Base-by-base conservation (phyloP, 2,329 filamentous ascomycete species). In the Neofusicoccum sp. region DNA sequence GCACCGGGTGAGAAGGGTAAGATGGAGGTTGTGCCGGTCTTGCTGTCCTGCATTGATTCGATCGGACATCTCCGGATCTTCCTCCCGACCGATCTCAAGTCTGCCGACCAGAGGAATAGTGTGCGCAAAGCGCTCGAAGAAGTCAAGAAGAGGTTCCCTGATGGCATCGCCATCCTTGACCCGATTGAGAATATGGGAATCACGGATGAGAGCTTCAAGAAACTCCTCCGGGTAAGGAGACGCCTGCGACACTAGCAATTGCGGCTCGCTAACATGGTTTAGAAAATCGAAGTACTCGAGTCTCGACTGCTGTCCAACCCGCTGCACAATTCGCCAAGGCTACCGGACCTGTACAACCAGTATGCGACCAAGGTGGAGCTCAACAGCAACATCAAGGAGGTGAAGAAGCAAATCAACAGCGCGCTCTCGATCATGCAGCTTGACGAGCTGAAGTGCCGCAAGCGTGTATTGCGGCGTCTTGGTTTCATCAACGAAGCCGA, bases 181-280 rank as follows among this genome's bases (percentile, higher is more conserved):
- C 95, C 95, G 0, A 88, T 99, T 40, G 93, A 98, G 74, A 93
- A 97, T 71, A 98, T 99, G 95, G 85, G 86, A 30, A 98, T 99
- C 69, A 88, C 83, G 3, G 95, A 98, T 69, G 92, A 96, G 1
- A 87, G 86, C 0, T 98, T 99, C 80, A 97, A 96, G 81, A 91
- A 92, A 73, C 84, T 97, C 3, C 84, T 98, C 11, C 78, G 86
- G 68, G 82, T 84, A 77, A 68, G 80, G 5, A 12, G 4, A 69
- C 26, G 4, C 20, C 6, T 12, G 1, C 4, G 24, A 6, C 12
- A 1, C 2, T 48, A 2, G 14, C 6, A 26, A 14, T 20, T 20
- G 20, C 20, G 1, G 8, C 31, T 26, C 9, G 5, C 12, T 56
- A 61, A 40, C 67, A 24, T 57, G 3, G 8, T 60, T 5, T 80